A percentile compares a stretch with the other conserved stretches of the same genome.
These are phyloP conservation scores for Russula vinacea DNA, from an alignment of 768 basidiomycete species.

Conservation along the genomic window DNA sequence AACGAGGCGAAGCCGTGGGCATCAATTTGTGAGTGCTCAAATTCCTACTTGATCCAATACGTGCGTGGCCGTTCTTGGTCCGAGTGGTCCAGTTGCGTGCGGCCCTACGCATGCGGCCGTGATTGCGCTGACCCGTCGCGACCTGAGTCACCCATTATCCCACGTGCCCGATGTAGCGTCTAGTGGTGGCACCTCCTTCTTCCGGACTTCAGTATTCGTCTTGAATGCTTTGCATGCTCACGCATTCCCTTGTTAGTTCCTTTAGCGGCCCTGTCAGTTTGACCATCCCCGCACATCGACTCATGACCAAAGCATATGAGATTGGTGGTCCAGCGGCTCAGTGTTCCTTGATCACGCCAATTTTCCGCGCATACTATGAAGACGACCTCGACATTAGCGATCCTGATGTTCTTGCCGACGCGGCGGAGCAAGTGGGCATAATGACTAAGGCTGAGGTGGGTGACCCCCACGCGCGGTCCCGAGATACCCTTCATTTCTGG, in stretches of 20 bases:
- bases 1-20: slow-evolving; percentile 41
- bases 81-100: neutral
- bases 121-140: neutral
- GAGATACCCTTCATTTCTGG: slow-evolving; percentile 9
- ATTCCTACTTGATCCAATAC: slow-evolving; percentile 3
- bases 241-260: slow-evolving; percentile 39
- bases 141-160: neutral
- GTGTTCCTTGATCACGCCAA: slow-evolving; percentile 49
- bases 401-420: slow-evolving; percentile 52
- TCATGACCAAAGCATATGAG: slow-evolving; percentile 64
- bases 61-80: neutral
- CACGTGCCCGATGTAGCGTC: neutral
- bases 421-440: slow-evolving; percentile 53
- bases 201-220: neutral
- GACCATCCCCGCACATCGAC: slow-evolving; percentile 68
- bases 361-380: slow-evolving; percentile 68
- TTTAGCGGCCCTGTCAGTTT: slow-evolving; percentile 60
- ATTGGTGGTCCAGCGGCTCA: slow-evolving; percentile 61
- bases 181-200: neutral
- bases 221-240: neutral
- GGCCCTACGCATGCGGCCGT: too few relatives aligned
- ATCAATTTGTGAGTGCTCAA: slow-evolving; percentile 43
- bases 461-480: slow-evolving; percentile 25
- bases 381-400: slow-evolving; percentile 63
- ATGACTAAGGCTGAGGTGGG: slow-evolving; percentile 61